Evolutionary conservation across 2,329 filamentous ascomycete species (phyloP).

Genomic region (Dactylellina parvicollis): DNA sequence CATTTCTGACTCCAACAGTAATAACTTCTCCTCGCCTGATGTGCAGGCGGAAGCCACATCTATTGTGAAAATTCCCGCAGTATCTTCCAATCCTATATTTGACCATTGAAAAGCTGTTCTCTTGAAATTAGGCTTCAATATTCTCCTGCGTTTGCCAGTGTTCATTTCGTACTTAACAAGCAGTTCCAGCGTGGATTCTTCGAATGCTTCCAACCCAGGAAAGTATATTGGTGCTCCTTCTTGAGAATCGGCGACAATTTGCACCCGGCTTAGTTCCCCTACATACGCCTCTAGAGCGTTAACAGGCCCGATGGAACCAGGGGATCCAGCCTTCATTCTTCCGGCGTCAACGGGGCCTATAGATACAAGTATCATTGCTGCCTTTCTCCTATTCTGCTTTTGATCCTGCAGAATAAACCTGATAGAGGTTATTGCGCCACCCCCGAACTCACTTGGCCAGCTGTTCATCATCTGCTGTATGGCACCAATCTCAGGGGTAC

Average conservation of each 20-base stretch:
- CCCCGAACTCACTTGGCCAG: not conserved
- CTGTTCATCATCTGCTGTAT: conserved; percentile 3
- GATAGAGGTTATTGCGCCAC: not conserved
- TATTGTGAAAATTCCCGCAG: no score
- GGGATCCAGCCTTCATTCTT: no score
- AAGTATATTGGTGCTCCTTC: no score
- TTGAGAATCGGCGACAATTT: no score
- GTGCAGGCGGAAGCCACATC: not conserved
- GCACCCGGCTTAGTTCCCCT: no score
- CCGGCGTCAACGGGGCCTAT: no score
- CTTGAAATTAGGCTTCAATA: not conserved
- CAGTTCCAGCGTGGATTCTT: not conserved
- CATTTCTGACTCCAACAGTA: not conserved
- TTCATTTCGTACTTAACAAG: not conserved
- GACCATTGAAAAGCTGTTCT: not conserved
- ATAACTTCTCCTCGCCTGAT: not conserved
- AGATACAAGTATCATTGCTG: no score
- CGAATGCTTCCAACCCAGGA: no score
- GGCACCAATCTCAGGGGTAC: conserved; percentile 16
- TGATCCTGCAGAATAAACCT: not conserved
- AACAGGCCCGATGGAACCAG: no score
- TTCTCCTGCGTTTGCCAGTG: not conserved
- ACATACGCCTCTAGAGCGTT: not conserved
- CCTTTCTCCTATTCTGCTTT: not conserved
- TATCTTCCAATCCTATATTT: no score